These are phyloP conservation scores for Aspergillus ochraceus DNA, from an alignment of 2,329 filamentous ascomycete genomes.

Conservation along the genomic window DNA sequence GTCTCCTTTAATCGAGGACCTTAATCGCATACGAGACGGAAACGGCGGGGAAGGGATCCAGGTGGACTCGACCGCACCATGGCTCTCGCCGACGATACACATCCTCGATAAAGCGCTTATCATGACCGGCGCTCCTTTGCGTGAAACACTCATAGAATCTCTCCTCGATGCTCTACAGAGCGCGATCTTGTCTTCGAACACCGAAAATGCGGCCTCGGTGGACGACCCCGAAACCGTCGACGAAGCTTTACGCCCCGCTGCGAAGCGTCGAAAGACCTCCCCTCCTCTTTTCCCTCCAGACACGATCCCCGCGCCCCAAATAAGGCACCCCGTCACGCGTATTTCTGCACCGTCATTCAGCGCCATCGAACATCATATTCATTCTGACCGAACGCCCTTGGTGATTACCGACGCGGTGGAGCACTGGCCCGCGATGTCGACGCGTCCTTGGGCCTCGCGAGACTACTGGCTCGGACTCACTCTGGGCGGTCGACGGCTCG, in stretches of 20 bases:
- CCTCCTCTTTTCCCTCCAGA: slow-evolving; percentile 35
- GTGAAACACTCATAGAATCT: slow-evolving; percentile 48
- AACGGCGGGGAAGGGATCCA: slow-evolving; percentile 5
- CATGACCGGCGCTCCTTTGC: slow-evolving; percentile 64
- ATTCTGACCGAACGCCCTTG: slow-evolving; percentile 55
- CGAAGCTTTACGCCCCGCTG: slow-evolving; percentile 4
- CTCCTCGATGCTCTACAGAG: slow-evolving; percentile 36
- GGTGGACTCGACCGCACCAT: slow-evolving; percentile 32
- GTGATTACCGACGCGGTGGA: slow-evolving; percentile 66
- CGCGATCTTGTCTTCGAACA: slow-evolving; percentile 7
- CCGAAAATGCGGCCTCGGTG: neutral
- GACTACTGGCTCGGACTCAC: slow-evolving; percentile 73
- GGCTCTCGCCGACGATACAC: slow-evolving; percentile 61
- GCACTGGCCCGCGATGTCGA: slow-evolving; percentile 75
- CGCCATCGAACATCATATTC: slow-evolving; percentile 62
- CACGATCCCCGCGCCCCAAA: slow-evolving; percentile 31
- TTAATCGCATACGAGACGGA: slow-evolving; percentile 14
- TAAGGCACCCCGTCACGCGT: slow-evolving; percentile 40
- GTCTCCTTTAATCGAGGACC: slow-evolving; percentile 14
- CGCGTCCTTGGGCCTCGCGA: slow-evolving; percentile 69
- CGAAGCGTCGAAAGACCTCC: slow-evolving; percentile 35
- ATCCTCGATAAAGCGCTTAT: slow-evolving; percentile 76
- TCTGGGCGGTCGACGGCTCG: slow-evolving; percentile 72
- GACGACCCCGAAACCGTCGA: neutral
- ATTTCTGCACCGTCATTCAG: slow-evolving; percentile 54